Conservation (phyloP, 345 rosid genomes). For the Acer yangbiense region DNA sequence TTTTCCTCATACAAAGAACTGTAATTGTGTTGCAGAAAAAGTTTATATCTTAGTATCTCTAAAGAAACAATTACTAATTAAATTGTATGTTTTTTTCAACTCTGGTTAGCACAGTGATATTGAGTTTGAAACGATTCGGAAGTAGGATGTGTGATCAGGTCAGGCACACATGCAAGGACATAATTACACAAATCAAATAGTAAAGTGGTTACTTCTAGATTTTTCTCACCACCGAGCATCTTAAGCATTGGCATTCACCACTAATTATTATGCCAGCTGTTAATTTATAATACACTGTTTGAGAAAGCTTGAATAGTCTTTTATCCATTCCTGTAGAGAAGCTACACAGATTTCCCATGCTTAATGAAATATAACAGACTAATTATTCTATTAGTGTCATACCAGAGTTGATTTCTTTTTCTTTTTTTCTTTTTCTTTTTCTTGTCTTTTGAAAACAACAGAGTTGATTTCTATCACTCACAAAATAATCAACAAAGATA, state of each 20-base stretch:
- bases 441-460: neutral
- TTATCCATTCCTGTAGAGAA: neutral
- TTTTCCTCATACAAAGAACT: neutral
- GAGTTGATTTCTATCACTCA: neutral
- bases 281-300: neutral
- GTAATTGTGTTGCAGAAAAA: neutral
- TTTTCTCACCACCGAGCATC: neutral
- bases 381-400: neutral
- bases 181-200: too few species aligned
- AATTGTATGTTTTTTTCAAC: neutral
- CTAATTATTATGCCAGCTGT: neutral
- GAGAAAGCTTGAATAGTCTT: neutral
- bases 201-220: constrained; percentile 6
- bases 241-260: neutral
- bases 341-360: neutral
- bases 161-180: neutral
- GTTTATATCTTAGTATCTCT: neutral
- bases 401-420: neutral
- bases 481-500: neutral
- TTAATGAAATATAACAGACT: neutral
- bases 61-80: neutral
- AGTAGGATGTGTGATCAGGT: neutral
- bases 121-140: neutral
- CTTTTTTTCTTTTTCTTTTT: too few species aligned
- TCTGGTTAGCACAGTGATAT: neutral